Evolutionary conservation across 495 filamentous ascomycete species (phyloP).

Genomic region (Tuber calosporum): DNA sequence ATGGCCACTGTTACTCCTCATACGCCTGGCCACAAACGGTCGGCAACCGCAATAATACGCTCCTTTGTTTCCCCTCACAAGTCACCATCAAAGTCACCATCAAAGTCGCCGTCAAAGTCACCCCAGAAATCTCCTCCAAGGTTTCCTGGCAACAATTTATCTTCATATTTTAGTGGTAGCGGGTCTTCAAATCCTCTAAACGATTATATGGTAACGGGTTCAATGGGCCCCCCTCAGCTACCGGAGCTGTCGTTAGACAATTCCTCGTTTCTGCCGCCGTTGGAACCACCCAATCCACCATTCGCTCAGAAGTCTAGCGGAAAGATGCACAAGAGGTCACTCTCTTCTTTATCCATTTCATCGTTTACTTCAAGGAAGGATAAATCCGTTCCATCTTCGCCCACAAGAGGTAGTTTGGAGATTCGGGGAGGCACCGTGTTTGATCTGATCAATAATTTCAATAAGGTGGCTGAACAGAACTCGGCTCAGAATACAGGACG

Average conservation of each 20-base stretch:
- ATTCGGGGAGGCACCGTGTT: conserved; percentile 26
- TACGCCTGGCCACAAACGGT: conserved; percentile 38
- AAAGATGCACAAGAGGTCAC: conserved; percentile 38
- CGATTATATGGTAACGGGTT: conserved; percentile 34
- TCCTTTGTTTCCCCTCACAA: conserved; percentile 42
- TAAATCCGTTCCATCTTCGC: conserved; percentile 25
- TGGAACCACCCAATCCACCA: conserved; percentile 37
- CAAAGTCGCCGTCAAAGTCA: too few species aligned
- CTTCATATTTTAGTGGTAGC: not conserved
- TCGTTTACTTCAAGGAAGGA: conserved; percentile 39
- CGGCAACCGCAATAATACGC: conserved; percentile 40
- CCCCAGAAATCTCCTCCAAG: conserved; percentile 32
- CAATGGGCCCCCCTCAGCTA: conserved; percentile 31
- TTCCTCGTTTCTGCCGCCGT: conserved; percentile 25
- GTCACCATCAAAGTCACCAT: conserved; percentile 14
- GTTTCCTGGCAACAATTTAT: not conserved
- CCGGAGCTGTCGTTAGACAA: conserved; percentile 24
- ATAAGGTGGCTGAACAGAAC: conserved; percentile 8
- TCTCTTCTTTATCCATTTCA: conserved; percentile 37
- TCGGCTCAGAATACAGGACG: conserved; percentile 13
- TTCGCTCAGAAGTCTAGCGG: conserved; percentile 34
- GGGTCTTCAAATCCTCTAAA: conserved; percentile 35
- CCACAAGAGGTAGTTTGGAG: conserved; percentile 36
- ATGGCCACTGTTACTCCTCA: conserved; percentile 21
- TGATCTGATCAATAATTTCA: conserved; percentile 23